phyloP scores from a whole-genome alignment of 768 basidiomycete genomes.

The Strobilomyces echinocephalus region DNA sequence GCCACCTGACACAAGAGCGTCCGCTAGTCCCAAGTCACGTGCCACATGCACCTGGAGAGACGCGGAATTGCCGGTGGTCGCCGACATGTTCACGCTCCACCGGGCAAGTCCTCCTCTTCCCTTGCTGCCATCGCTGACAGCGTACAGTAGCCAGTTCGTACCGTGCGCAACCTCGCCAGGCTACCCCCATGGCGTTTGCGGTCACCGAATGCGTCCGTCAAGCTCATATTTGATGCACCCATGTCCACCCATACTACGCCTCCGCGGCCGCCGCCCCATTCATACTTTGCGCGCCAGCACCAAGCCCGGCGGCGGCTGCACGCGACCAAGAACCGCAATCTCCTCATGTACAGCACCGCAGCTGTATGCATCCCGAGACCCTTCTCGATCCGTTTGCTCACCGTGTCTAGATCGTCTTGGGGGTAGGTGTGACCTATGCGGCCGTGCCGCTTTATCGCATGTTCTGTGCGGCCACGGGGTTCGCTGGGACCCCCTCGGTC shows the following conservation, averaged over 20 bases:
- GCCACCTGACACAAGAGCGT: not conserved
- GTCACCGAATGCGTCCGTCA: not conserved
- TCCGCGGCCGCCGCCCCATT: not conserved
- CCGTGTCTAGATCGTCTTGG: slow-evolving; percentile 60
- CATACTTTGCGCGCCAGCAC: slow-evolving; percentile 17
- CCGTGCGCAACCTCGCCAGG: not conserved
- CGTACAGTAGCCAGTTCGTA: not conserved
- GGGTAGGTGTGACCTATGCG: slow-evolving; percentile 88
- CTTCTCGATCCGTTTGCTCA: not conserved
- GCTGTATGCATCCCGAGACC: slow-evolving; percentile 47
- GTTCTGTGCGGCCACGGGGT: slow-evolving; percentile 97
- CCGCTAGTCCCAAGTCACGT: slow-evolving; percentile 18
- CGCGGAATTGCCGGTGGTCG: not conserved
- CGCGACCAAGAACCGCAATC: slow-evolving; percentile 59
- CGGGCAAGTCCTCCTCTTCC: not conserved
- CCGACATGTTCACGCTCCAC: slow-evolving; percentile 2
- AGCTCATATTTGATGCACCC: not conserved
- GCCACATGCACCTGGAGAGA: not conserved
- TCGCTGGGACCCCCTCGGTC: slow-evolving; percentile 90
- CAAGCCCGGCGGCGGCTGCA: slow-evolving; percentile 40
- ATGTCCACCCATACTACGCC: slow-evolving; percentile 12
- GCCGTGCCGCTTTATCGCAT: slow-evolving; percentile 96
- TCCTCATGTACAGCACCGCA: slow-evolving; percentile 83
- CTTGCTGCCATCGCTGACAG: not conserved
- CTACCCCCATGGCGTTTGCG: slow-evolving; percentile 4